Evolutionary conservation across 2,329 filamentous ascomycete genomes (phyloP).

Genomic region (Daldinia sp.): DNA sequence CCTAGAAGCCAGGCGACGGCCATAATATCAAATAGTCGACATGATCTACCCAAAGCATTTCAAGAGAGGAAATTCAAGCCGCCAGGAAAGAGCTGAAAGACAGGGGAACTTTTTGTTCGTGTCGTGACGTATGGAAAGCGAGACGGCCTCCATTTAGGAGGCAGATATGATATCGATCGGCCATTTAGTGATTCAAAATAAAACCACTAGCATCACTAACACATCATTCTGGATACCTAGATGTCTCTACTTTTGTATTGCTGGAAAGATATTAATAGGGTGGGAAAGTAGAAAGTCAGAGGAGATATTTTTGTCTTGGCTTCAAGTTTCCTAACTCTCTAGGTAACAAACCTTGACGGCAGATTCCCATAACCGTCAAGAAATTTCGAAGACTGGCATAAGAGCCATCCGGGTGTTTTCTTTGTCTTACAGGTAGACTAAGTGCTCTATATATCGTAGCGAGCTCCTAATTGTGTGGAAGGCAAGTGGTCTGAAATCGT

Average conservation of each 20-base stretch:
- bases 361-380: too few species aligned
- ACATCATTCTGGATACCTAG: too few species aligned
- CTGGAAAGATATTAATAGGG: too few species aligned
- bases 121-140: neutral
- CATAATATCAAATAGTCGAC: neutral
- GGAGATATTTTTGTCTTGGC: too few species aligned
- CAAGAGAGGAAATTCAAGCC: neutral
- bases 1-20: neutral
- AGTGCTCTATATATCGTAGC: neutral
- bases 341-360: too few species aligned
- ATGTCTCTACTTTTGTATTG: too few species aligned
- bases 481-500: too few species aligned
- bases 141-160: neutral
- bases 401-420: too few species aligned
- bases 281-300: too few species aligned
- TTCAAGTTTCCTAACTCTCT: too few species aligned
- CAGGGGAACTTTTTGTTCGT: neutral
- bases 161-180: neutral
- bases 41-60: neutral
- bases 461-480: neutral
- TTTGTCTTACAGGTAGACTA: neutral
- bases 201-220: neutral
- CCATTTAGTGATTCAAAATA: neutral
- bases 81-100: neutral
- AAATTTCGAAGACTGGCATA: too few species aligned